phyloP scores from a whole-genome alignment of 805 yeast genomes.

The Saturnispora silvae region DNA sequence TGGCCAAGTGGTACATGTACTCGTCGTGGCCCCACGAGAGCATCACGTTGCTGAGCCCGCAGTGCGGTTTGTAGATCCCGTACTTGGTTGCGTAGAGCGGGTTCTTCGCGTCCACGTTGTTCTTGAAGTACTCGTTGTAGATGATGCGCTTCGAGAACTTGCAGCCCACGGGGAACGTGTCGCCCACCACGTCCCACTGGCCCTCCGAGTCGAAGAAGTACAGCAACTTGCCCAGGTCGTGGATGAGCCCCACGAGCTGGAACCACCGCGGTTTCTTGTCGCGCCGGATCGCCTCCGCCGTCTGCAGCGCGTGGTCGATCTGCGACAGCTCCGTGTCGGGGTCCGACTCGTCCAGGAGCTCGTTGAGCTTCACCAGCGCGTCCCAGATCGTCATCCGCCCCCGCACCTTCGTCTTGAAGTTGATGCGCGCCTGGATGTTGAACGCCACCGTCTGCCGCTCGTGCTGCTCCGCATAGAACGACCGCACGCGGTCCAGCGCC shows the following conservation, averaged over 20 bases:
- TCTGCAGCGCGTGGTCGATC: conserved; percentile 65
- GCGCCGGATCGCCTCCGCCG: conserved; percentile 62
- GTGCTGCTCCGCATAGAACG: conserved; percentile 59
- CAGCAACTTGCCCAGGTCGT: conserved; percentile 58
- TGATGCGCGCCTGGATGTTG: conserved; percentile 59
- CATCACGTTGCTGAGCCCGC: conserved; percentile 64
- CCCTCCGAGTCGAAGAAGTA: conserved; percentile 65
- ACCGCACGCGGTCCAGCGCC: conserved; percentile 58
- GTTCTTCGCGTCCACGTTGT: conserved; percentile 50
- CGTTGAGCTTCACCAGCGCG: conserved; percentile 50
- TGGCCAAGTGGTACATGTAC: conserved; percentile 65
- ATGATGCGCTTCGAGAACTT: conserved; percentile 49
- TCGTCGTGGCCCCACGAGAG: conserved; percentile 75
- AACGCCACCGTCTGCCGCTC: conserved; percentile 62
- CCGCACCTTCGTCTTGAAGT: conserved; percentile 56
- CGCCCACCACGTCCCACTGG: conserved; percentile 77
- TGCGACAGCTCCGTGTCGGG: conserved; percentile 70
- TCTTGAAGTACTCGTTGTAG: conserved; percentile 46
- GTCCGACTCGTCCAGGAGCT: conserved; percentile 58
- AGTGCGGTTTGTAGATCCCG: conserved; percentile 53
- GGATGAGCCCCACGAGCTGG: conserved; percentile 62
- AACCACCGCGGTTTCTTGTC: conserved; percentile 69
- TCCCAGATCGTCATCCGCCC: conserved; percentile 68
- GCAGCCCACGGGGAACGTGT: conserved; percentile 70
- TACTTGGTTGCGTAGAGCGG: conserved; percentile 56